These are phyloP conservation scores for Boletus huronensis DNA, from an alignment of 768 basidiomycete species.

Conservation along the genomic window DNA sequence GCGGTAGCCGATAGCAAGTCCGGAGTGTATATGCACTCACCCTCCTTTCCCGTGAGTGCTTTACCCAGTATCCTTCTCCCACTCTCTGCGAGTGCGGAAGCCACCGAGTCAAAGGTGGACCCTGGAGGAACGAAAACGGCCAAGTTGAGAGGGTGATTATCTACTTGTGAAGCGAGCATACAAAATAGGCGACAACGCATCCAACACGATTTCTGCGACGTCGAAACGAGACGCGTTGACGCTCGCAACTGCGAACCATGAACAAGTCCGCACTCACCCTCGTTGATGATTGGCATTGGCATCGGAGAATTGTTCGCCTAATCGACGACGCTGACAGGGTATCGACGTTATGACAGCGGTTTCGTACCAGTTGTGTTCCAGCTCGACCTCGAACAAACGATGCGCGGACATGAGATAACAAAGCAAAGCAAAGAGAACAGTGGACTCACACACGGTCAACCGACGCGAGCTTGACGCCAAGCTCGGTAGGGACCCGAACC, in stretches of 20 bases:
- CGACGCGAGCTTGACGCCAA: conserved; percentile 62
- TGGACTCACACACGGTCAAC: conserved; percentile 46
- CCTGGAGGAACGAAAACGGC: conserved; percentile 26
- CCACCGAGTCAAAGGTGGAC: conserved; percentile 15
- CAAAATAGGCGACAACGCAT: not conserved
- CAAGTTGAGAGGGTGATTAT: conserved; percentile 22
- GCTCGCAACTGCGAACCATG: not conserved
- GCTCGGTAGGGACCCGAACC: conserved; percentile 69
- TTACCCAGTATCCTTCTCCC: conserved; percentile 13
- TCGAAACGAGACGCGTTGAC: not conserved
- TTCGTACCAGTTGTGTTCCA: conserved; percentile 96
- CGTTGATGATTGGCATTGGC: conserved; percentile 17
- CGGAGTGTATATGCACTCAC: not conserved
- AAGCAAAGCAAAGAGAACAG: not conserved
- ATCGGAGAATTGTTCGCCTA: conserved; percentile 83
- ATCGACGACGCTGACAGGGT: conserved; percentile 86
- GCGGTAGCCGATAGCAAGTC: no score
- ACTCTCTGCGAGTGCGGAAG: not conserved
- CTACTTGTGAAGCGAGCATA: conserved; percentile 1
- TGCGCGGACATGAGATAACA: not conserved
- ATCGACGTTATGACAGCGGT: conserved; percentile 68
- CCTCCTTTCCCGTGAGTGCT: conserved; percentile 11
- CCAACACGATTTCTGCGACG: not conserved
- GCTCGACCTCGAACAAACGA: conserved; percentile 79
- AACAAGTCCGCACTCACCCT: conserved; percentile 14